Conservation (phyloP, 345 rosid species). For the Rhizophora mangle region DNA sequence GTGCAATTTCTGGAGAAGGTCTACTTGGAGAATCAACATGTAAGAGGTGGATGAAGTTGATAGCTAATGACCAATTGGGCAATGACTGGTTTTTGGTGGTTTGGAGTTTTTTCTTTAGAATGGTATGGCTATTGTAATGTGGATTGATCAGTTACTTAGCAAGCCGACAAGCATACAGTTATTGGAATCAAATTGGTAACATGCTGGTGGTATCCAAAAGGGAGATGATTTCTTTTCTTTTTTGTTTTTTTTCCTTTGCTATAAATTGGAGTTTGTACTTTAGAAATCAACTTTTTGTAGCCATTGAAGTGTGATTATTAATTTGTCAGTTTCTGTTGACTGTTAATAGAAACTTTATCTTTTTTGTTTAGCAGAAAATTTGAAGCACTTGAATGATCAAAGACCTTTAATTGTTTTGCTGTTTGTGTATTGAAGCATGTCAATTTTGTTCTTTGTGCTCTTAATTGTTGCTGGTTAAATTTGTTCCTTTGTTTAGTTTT, state of each 20-base stretch:
- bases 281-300: conserved; percentile 3
- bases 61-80: not conserved
- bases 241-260: not conserved
- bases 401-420: not conserved
- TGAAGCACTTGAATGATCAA: conserved; percentile 2
- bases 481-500: not conserved
- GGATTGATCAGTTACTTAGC: not conserved
- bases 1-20: too few relatives aligned
- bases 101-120: not conserved
- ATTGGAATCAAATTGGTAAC: not conserved
- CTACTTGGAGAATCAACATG: not conserved
- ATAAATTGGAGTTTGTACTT: not conserved
- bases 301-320: conserved; percentile 1
- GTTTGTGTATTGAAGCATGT: not conserved
- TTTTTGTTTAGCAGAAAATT: not conserved
- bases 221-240: not conserved
- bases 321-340: conserved; percentile 2
- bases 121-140: too few relatives aligned
- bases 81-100: not conserved
- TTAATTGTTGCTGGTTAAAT: not conserved
- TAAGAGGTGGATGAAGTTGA: not conserved
- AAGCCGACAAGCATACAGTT: not conserved
- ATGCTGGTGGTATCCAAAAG: not conserved
- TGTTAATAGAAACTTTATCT: not conserved
- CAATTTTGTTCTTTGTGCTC: not conserved